A percentile compares a stretch with the other conserved stretches of the same genome.
Conservation (phyloP, 202 grass and related monocot genomes). For the Zizania palustris region DNA sequence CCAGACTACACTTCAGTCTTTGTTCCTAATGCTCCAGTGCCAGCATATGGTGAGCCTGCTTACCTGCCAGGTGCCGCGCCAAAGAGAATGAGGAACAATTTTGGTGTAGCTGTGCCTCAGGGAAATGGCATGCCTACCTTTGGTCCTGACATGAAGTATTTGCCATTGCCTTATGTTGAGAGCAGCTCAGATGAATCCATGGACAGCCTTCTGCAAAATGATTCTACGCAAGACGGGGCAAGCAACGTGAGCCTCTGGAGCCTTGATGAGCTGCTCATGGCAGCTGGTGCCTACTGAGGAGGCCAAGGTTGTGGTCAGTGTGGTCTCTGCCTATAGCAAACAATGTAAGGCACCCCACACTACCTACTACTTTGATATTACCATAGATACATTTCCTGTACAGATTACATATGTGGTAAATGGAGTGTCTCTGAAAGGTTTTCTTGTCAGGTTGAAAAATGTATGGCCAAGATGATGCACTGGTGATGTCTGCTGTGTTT, state of each 20-base stretch:
- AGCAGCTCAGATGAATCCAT: slow-evolving; percentile 55
- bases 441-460: slow-evolving; percentile 31
- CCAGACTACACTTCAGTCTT: slow-evolving; percentile 57
- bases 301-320: slow-evolving; percentile 3
- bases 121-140: slow-evolving; percentile 42
- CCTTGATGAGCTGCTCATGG: slow-evolving; percentile 59
- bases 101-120: slow-evolving; percentile 43
- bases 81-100: slow-evolving; percentile 57
- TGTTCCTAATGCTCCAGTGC: slow-evolving; percentile 24
- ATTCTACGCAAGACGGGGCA: slow-evolving; percentile 39
- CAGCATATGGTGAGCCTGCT: slow-evolving; percentile 28
- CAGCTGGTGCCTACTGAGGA: slow-evolving; percentile 54
- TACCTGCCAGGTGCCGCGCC: slow-evolving; percentile 38
- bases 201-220: slow-evolving; percentile 48
- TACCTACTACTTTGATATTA: slow-evolving; percentile 16
- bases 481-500: slow-evolving; percentile 13
- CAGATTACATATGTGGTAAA: not conserved
- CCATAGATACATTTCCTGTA: not conserved
- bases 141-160: slow-evolving; percentile 59
- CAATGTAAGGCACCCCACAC: slow-evolving; percentile 36
- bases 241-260: slow-evolving; percentile 54
- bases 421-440: not conserved
- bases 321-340: not conserved
- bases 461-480: slow-evolving; percentile 33
- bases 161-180: slow-evolving; percentile 49